Base-by-base conservation (phyloP, 805 yeast genomes). In the Cyberlindnera suaveolens region DNA sequence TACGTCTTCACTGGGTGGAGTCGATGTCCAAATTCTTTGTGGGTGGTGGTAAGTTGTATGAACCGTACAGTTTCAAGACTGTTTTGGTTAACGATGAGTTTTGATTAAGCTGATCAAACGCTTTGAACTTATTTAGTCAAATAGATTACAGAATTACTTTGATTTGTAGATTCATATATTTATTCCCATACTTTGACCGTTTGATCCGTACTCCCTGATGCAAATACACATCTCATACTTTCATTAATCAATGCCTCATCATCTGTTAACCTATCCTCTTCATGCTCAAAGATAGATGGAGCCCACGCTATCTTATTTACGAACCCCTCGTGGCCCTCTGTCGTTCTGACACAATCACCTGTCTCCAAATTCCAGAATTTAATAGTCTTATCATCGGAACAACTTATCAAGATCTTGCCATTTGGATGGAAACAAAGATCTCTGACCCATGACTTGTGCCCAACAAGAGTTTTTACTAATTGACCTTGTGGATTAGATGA, bases 1-100 rank as follows among this genome's bases (percentile, higher is more conserved):
- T 93, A 60, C 87, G 99, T 74, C 76, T 93, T 58, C 99, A 93
- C 65, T 93, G 99, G 99, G 99, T 93, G 49, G 99, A 93, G 70
- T 82, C 96, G 29, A 93, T 93, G 99, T 88, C 97, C 47, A 93
- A 93, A 70, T 95, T 84, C 69, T 93, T 90, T 60, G 93, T 85
- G 59, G 99, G 99, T 63, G 98, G 91, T 64, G 99, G 99, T 53
- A 73, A 78, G 50, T 78, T 87, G 6, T 93, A 87, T 62, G 81
- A 77, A 48, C 98, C 99, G 26, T 93, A 87, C 60, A 76, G 83
- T 4, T 90, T 91, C 48, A 63, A 65, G 35, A 44, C 48, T 3
- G 36, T 54, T 15, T 26, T 52, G 26, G 19, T 45, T n/a, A 42
- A 40, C 11, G 36, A 45, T 34, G 57, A 53, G 26, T 26, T 50